These are phyloP conservation scores for Blastobotrys raffinosifermentans DNA, from an alignment of 1,139 yeast genomes.

Conservation along the genomic window DNA sequence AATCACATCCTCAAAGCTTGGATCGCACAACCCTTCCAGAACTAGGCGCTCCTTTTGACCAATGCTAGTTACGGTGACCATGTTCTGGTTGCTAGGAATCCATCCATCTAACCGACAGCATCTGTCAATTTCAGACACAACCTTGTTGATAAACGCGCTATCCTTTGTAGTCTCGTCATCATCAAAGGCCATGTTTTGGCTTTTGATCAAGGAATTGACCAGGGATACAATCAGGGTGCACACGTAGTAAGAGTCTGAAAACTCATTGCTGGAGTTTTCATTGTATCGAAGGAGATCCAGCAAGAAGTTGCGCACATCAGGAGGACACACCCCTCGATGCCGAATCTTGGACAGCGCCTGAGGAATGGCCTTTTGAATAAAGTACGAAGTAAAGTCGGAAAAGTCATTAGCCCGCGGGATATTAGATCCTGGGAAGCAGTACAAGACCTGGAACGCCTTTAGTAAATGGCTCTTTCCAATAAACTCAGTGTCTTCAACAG, in stretches of 20 bases:
- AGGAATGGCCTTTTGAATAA: conserved; percentile 66
- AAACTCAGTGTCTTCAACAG: conserved; percentile 55
- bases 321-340: conserved; percentile 65
- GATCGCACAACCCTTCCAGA: conserved; percentile 46
- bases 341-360: conserved; percentile 53
- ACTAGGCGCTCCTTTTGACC: conserved; percentile 57
- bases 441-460: conserved; percentile 61
- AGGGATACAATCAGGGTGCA: conserved; percentile 53
- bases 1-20: conserved; percentile 47
- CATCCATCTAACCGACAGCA: conserved; percentile 78
- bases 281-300: conserved; percentile 73
- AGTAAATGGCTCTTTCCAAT: conserved; percentile 71
- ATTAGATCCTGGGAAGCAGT: conserved; percentile 60
- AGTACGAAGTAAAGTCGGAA: conserved; percentile 57
- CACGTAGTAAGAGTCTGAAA: conserved; percentile 67
- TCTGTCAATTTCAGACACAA: conserved; percentile 60
- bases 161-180: conserved; percentile 9
- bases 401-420: conserved; percentile 82
- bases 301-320: conserved; percentile 54
- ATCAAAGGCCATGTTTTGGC: conserved; percentile 3
- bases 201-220: conserved; percentile 39
- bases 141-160: conserved; percentile 37
- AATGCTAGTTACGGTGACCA: conserved; percentile 53
- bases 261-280: conserved; percentile 76
- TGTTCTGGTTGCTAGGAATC: conserved; percentile 68